These are phyloP conservation scores for Penicillium concentricum DNA, from an alignment of 2,329 filamentous ascomycete species.

Conservation along the genomic window DNA sequence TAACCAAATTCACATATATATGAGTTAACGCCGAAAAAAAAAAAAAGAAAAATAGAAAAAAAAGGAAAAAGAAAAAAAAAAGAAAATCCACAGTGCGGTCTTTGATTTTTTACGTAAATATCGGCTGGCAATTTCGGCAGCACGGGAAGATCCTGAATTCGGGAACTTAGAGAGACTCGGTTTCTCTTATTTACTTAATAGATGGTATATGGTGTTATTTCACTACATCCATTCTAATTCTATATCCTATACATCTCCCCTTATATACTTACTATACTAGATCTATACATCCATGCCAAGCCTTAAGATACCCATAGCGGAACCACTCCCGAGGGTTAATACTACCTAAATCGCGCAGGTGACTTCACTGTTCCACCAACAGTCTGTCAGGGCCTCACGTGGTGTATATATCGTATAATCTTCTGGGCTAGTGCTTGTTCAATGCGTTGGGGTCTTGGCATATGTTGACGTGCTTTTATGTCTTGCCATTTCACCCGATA, in stretches of 20 bases:
- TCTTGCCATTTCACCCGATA: slow-evolving; percentile 3
- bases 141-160: slow-evolving; percentile 25
- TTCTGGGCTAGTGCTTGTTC: not conserved
- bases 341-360: slow-evolving; percentile 11
- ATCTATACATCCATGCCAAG: slow-evolving; percentile 7
- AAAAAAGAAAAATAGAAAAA: not conserved
- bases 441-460: not conserved
- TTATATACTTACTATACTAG: not conserved
- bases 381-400: slow-evolving; percentile 8
- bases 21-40: no score
- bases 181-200: no score
- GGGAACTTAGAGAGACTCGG: not conserved
- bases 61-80: not conserved
- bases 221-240: no score
- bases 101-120: slow-evolving; percentile 46
- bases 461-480: not conserved
- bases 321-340: not conserved
- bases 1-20: slow-evolving; percentile 10
- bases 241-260: not conserved
- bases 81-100: slow-evolving; percentile 9
- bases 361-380: slow-evolving; percentile 5
- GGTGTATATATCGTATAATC: not conserved
- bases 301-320: not conserved
- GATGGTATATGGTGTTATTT: no score
- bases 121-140: slow-evolving; percentile 26